Conservation (phyloP, 495 filamentous ascomycete species). For the Tuber magnatum region DNA sequence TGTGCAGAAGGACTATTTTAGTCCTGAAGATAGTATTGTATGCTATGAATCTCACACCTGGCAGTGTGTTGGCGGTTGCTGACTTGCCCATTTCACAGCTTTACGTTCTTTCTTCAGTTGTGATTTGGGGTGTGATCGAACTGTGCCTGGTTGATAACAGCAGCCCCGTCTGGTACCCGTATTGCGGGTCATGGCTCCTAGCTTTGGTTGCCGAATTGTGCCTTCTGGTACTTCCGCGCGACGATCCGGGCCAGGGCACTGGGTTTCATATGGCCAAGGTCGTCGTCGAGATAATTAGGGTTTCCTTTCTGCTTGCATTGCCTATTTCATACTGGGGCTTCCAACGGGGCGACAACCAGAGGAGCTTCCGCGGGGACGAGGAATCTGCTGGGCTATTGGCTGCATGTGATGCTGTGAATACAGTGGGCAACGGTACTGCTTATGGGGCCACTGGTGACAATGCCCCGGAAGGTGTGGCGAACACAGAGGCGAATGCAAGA, state of each 20-base stretch:
- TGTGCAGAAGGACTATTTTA: slow-evolving; percentile 43
- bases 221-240: slow-evolving; percentile 43
- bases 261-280: slow-evolving; percentile 24
- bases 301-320: slow-evolving; percentile 40
- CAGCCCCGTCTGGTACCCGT: slow-evolving; percentile 56
- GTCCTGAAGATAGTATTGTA: slow-evolving; percentile 49
- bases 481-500: slow-evolving; percentile 48
- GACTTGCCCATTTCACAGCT: slow-evolving; percentile 35
- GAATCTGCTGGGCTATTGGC: slow-evolving; percentile 39
- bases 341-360: slow-evolving; percentile 19
- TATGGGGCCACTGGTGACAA: slow-evolving; percentile 20
- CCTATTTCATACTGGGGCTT: slow-evolving; percentile 34
- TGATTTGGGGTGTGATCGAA: slow-evolving; percentile 53
- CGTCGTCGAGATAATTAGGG: slow-evolving; percentile 35
- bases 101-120: slow-evolving; percentile 50
- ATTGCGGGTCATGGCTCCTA: slow-evolving; percentile 52
- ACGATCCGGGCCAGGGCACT: slow-evolving; percentile 15
- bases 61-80: slow-evolving; percentile 4
- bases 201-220: slow-evolving; percentile 49
- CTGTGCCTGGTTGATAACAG: slow-evolving; percentile 47
- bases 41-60: slow-evolving; percentile 8
- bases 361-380: slow-evolving; percentile 30
- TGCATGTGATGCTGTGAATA: not conserved
- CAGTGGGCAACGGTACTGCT: slow-evolving; percentile 10
- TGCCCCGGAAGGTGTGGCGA: slow-evolving; percentile 37